phyloP scores from a whole-genome alignment of 2,329 filamentous ascomycete genomes.

The Cercospora sp. region DNA sequence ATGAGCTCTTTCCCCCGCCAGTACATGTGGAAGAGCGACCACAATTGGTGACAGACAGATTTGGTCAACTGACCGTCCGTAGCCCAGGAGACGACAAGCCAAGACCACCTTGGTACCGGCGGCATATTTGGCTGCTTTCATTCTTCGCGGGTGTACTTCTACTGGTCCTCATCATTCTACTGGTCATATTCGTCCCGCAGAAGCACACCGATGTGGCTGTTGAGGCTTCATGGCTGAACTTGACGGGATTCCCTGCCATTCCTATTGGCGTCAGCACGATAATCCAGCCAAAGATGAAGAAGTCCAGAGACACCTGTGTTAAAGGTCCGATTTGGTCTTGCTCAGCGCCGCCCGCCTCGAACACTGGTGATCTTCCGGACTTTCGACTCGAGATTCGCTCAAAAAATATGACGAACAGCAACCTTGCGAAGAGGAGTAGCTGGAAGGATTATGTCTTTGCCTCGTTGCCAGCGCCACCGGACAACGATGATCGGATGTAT shows the following conservation, averaged over 20 bases:
- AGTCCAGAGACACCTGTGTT: conserved; percentile 59
- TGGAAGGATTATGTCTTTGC: conserved; percentile 39
- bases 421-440: conserved; percentile 11
- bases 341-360: conserved; percentile 62
- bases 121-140: conserved; percentile 33
- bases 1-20: conserved; percentile 30
- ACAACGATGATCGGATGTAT: conserved; percentile 72
- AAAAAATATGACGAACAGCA: conserved; percentile 51
- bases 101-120: conserved; percentile 30
- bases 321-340: conserved; percentile 84
- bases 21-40: conserved; percentile 28
- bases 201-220: conserved; percentile 41
- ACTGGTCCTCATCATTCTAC: conserved; percentile 40
- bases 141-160: conserved; percentile 38
- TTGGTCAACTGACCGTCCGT: conserved; percentile 36
- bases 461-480: conserved; percentile 59
- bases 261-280: conserved; percentile 81
- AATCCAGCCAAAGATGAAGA: conserved; percentile 68
- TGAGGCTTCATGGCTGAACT: conserved; percentile 71
- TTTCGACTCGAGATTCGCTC: conserved; percentile 75
- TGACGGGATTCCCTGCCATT: conserved; percentile 83
- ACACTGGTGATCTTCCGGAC: conserved; percentile 70
- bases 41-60: conserved; percentile 32
- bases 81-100: conserved; percentile 24
- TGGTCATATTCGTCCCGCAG: conserved; percentile 47